Percentiles rank a stretch among this genome's conserved stretches.
Conservation (phyloP, 805 yeast genomes). For the Lipomyces starkeyi region DNA sequence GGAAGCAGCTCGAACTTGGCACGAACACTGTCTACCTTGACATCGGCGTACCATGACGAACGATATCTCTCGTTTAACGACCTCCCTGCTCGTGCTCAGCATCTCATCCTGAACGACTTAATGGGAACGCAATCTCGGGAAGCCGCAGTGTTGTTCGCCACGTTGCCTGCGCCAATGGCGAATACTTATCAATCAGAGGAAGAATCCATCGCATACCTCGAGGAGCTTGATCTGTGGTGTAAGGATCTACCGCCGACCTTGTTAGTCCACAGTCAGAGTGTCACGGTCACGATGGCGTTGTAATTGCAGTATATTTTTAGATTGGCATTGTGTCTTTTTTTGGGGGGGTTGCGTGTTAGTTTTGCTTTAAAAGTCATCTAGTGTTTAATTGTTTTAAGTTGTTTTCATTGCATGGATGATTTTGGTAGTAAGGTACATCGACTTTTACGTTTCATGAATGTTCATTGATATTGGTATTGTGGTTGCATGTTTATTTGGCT, state of each 20-base stretch:
- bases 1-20: slow-evolving; percentile 40
- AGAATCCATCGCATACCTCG: slow-evolving; percentile 75
- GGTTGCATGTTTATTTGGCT: not conserved
- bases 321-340: not conserved
- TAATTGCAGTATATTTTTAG: slow-evolving; percentile 43
- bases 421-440: not conserved
- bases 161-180: slow-evolving; percentile 84
- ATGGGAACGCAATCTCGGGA: slow-evolving; percentile 68
- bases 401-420: not conserved
- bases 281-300: slow-evolving; percentile 94
- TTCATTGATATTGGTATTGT: not conserved
- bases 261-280: slow-evolving; percentile 86
- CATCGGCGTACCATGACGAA: slow-evolving; percentile 29
- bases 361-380: not conserved
- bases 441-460: not conserved
- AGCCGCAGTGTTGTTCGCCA: slow-evolving; percentile 82
- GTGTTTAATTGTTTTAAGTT: not conserved
- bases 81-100: slow-evolving; percentile 91
- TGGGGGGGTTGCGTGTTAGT: not conserved
- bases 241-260: slow-evolving; percentile 81
- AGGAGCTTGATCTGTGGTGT: slow-evolving; percentile 79
- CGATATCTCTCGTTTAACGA: slow-evolving; percentile 68
- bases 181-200: slow-evolving; percentile 77
- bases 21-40: slow-evolving; percentile 16
- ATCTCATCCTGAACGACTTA: slow-evolving; percentile 81